Conservation (phyloP, 2,329 filamentous ascomycete species). For the Xylariaceae sp. region DNA sequence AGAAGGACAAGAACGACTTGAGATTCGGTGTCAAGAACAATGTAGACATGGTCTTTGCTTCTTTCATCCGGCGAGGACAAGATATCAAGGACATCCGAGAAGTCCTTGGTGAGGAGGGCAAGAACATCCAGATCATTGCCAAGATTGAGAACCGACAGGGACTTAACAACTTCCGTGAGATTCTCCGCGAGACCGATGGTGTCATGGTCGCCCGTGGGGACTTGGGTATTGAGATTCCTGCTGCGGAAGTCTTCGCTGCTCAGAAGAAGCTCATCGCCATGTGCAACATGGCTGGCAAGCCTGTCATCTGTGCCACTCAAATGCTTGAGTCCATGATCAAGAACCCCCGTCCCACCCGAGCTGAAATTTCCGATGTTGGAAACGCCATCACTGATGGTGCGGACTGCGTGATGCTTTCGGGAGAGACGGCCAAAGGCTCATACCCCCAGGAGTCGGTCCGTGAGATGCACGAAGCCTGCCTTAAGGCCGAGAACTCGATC, state of each 20-base stretch:
- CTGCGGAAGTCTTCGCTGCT: constrained; percentile 96
- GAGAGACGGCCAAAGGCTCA: constrained; percentile 95
- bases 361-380: constrained; percentile 96
- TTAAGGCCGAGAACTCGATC: constrained; percentile 95
- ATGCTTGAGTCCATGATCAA: constrained; percentile 99
- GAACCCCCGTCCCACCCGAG: constrained; percentile 96
- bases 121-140: constrained; percentile 98
- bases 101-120: constrained; percentile 85
- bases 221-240: constrained; percentile 96
- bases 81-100: constrained; percentile 90
- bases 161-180: constrained; percentile 99
- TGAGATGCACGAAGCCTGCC: constrained; percentile 98
- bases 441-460: constrained; percentile 89
- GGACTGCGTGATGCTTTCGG: constrained; percentile 99
- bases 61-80: constrained; percentile 91
- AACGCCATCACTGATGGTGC: constrained; percentile 97
- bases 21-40: constrained; percentile 96
- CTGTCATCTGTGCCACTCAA: constrained; percentile 97
- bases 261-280: constrained; percentile 99
- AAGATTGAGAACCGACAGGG: constrained; percentile 99
- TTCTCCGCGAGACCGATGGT: constrained; percentile 92
- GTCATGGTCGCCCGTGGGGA: constrained; percentile 99
- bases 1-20: constrained; percentile 96
- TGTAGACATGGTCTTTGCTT: constrained; percentile 98
- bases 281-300: constrained; percentile 99